These are phyloP conservation scores for Babesia bigemina DNA, from an alignment of 169 alveolate genomes.

Conservation along the genomic window DNA sequence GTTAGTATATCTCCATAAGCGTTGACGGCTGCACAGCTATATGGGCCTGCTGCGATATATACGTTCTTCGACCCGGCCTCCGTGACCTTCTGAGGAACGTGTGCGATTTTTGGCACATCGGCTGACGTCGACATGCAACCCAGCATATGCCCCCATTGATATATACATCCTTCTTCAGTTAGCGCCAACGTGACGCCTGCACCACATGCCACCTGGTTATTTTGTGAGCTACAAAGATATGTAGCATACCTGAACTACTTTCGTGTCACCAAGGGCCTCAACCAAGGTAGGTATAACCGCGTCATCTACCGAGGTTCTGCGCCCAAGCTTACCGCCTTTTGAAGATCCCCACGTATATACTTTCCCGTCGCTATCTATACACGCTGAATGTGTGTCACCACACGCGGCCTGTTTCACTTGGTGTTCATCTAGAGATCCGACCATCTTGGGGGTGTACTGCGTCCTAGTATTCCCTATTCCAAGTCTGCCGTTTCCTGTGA, in stretches of 20 bases:
- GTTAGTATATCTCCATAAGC: conserved; percentile 67
- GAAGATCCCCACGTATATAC: conserved; percentile 89
- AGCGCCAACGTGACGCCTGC: conserved; percentile 72
- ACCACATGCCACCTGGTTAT: conserved; percentile 71
- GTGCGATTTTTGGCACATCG: conserved; percentile 10
- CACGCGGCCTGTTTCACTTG: conserved; percentile 75
- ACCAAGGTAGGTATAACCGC: conserved; percentile 52
- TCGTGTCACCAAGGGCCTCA: conserved; percentile 36
- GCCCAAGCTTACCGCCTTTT: conserved; percentile 83
- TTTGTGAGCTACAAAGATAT: no score
- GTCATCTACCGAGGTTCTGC: conserved; percentile 40
- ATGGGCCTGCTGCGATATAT: conserved; percentile 74
- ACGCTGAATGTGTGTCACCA: conserved; percentile 87
- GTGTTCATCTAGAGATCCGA: conserved; percentile 34
- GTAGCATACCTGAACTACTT: conserved; percentile 46
- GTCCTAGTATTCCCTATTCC: conserved; percentile 80
- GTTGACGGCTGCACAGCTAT: conserved; percentile 73
- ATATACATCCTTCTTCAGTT: conserved; percentile 77
- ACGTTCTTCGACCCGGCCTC: conserved; percentile 52
- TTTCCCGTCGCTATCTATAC: conserved; percentile 81
- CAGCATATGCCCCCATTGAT: conserved; percentile 72
- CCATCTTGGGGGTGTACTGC: conserved; percentile 67
- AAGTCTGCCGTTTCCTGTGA: conserved; percentile 78
- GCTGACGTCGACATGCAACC: conserved; percentile 29
- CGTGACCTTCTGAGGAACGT: conserved; percentile 33